Conservation (phyloP, 495 filamentous ascomycete genomes). For the Amniculicola lignicola region DNA sequence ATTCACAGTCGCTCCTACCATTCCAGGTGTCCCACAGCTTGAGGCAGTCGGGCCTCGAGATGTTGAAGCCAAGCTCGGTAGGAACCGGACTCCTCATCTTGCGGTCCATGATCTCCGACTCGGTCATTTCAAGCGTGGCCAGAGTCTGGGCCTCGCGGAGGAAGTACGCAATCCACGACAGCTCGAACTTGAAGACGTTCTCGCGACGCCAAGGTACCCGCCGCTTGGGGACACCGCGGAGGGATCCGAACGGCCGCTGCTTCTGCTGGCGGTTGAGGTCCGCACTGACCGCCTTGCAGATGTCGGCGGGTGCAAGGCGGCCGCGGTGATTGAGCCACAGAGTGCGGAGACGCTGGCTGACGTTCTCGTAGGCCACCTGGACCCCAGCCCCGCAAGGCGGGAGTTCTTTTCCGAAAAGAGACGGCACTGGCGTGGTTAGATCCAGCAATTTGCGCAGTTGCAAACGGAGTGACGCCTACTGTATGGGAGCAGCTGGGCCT, state of each 20-base stretch:
- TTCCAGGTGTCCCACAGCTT: constrained; percentile 24
- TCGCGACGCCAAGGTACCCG: constrained; percentile 29
- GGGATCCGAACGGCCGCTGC: neutral
- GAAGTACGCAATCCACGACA: constrained; percentile 28
- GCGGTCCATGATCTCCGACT: constrained; percentile 16
- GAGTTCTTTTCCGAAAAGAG: constrained; percentile 18
- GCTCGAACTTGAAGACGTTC: constrained; percentile 22
- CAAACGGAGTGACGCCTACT: constrained; percentile 1
- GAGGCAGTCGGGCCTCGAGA: constrained; percentile 1
- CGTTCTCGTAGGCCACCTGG: constrained; percentile 29
- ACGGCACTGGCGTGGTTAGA: constrained; percentile 19
- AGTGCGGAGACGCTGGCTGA: constrained; percentile 14
- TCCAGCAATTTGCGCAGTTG: too few relatives aligned
- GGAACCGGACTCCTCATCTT: constrained; percentile 8
- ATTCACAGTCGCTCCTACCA: too few relatives aligned
- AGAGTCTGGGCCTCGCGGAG: constrained; percentile 12
- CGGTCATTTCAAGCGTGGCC: neutral
- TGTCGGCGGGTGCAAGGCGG: neutral
- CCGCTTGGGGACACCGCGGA: neutral
- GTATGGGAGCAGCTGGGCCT: constrained; percentile 11
- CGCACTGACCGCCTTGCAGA: constrained; percentile 8
- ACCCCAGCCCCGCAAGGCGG: constrained; percentile 17
- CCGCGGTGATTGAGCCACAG: constrained; percentile 20
- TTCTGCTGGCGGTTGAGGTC: constrained; percentile 4
- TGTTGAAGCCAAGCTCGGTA: constrained; percentile 1